Evolutionary conservation across 768 basidiomycete genomes (phyloP).

Genomic region (Russula lepida): DNA sequence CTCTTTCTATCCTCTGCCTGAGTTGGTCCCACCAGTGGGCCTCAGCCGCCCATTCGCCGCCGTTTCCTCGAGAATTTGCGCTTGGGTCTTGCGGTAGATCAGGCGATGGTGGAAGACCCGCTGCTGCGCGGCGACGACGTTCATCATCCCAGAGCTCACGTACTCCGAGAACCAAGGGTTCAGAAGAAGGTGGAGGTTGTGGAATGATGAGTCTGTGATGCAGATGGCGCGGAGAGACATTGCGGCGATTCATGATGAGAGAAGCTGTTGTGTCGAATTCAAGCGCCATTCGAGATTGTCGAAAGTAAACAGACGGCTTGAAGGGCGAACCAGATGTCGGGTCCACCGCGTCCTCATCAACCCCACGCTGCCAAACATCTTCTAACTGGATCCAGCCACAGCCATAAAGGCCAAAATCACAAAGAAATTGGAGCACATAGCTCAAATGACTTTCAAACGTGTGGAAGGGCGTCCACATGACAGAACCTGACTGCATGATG

Average conservation of each 20-base stretch:
- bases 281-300: constrained; percentile 60
- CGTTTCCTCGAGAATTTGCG: constrained; percentile 47
- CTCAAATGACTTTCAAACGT: constrained; percentile 89
- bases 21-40: constrained; percentile 72
- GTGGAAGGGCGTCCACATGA: constrained; percentile 71
- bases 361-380: constrained; percentile 53
- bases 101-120: constrained; percentile 66
- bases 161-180: constrained; percentile 79
- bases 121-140: constrained; percentile 55
- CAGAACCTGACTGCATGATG: constrained; percentile 71
- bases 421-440: constrained; percentile 85
- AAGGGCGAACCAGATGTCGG: constrained; percentile 32
- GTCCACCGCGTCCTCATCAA: constrained; percentile 25
- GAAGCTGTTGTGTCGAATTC: constrained; percentile 80
- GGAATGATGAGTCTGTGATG: constrained; percentile 62
- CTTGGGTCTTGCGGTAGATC: constrained; percentile 63
- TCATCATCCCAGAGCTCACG: constrained; percentile 97
- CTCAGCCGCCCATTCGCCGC: constrained; percentile 64
- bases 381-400: constrained; percentile 82
- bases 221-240: constrained; percentile 52
- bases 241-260: constrained; percentile 79
- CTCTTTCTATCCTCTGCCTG: constrained; percentile 46
- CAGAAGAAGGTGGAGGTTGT: constrained; percentile 40
- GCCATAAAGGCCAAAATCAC: constrained; percentile 90
- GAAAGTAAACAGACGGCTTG: constrained; percentile 48